These are phyloP conservation scores for Pseudovirgaria hyperparasitica DNA, from an alignment of 2,329 filamentous ascomycete species.

Conservation along the genomic window DNA sequence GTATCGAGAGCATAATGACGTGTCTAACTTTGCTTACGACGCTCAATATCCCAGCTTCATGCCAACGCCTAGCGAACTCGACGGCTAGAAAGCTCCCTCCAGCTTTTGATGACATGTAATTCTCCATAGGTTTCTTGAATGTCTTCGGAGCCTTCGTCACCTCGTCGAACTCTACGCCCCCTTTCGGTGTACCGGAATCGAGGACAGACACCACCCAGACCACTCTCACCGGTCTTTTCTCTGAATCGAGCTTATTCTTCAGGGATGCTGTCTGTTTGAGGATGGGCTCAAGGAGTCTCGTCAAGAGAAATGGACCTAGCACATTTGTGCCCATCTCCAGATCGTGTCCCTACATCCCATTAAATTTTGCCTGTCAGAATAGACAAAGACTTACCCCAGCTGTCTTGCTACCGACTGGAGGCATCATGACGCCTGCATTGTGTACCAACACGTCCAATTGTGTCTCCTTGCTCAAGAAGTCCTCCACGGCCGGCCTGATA, in stretches of 20 bases:
- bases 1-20: conserved; percentile 4
- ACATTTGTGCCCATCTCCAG: conserved; percentile 22
- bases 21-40: conserved; percentile 1
- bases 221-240: conserved; percentile 13
- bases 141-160: conserved; percentile 3
- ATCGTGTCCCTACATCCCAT: conserved; percentile 18
- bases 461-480: conserved; percentile 21
- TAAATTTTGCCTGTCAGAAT: neutral
- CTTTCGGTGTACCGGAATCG: conserved; percentile 4
- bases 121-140: conserved; percentile 7
- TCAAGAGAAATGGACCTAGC: conserved; percentile 23
- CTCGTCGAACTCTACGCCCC: conserved; percentile 5
- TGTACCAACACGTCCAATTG: conserved; percentile 27
- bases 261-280: conserved; percentile 12
- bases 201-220: conserved; percentile 8
- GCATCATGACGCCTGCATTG: conserved; percentile 13
- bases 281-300: conserved; percentile 17
- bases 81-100: conserved; percentile 6
- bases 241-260: too few species aligned
- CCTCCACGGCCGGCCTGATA: conserved; percentile 24
- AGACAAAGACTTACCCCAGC: conserved; percentile 6
- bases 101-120: conserved; percentile 11
- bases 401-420: conserved; percentile 11
- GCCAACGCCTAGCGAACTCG: conserved; percentile 1
- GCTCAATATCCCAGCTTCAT: conserved; percentile 4